phyloP scores from a whole-genome alignment of 2,329 filamentous ascomycete species.

The Elsinoe fawcettii region DNA sequence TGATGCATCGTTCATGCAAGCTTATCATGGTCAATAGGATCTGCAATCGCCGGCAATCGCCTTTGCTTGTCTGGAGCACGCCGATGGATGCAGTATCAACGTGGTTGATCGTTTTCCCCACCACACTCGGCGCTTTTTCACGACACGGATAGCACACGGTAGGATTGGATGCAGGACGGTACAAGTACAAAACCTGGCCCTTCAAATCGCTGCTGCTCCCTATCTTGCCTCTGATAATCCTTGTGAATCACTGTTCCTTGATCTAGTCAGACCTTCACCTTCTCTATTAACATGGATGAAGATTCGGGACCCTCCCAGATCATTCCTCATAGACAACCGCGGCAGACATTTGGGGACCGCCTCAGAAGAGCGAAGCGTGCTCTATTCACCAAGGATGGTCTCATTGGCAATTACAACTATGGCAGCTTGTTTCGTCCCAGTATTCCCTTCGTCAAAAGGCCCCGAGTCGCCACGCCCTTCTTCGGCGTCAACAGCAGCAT shows the following conservation, averaged over 20 bases:
- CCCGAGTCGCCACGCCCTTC: conserved; percentile 58
- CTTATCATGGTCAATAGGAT: conserved; percentile 1
- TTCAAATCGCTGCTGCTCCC: not conserved
- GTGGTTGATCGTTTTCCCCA: not conserved
- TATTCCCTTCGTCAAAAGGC: conserved; percentile 69
- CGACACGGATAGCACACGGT: not conserved
- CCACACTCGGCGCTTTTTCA: not conserved
- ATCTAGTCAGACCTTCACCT: not conserved
- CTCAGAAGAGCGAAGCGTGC: conserved; percentile 3
- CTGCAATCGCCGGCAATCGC: not conserved
- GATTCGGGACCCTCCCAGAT: conserved; percentile 8
- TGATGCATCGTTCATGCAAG: conserved; percentile 5
- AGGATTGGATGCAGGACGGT: not conserved
- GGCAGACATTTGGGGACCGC: not conserved
- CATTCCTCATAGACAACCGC: not conserved
- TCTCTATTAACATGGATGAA: conserved; percentile 2
- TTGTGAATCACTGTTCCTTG: too few species aligned
- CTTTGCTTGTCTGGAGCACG: conserved; percentile 4
- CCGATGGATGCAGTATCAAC: not conserved
- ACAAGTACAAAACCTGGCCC: not conserved
- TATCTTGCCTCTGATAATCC: not conserved
- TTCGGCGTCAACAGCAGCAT: conserved; percentile 76
- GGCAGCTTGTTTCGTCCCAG: conserved; percentile 75
- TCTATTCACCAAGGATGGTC: conserved; percentile 50
- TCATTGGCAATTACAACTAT: conserved; percentile 86